Conservation (phyloP, 1,139 yeast species). For the Yamadazyma buinensis region DNA sequence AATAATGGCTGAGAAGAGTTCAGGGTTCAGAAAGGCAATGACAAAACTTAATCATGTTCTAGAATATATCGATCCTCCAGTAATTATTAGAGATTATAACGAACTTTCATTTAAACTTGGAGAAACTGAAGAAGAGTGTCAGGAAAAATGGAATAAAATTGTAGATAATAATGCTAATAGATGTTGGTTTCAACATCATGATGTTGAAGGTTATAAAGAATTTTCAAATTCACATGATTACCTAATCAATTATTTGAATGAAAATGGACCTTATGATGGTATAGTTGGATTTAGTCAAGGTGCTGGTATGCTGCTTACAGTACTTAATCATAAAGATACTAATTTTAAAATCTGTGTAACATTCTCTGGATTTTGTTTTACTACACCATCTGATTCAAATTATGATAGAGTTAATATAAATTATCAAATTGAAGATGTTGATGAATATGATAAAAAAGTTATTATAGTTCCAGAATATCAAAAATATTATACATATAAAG, state of each 20-base stretch:
- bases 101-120: conserved; percentile 29
- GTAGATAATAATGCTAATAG: conserved; percentile 50
- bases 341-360: conserved; percentile 43
- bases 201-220: conserved; percentile 24
- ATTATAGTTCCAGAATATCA: conserved; percentile 16
- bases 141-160: conserved; percentile 22
- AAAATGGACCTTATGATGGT: conserved; percentile 86
- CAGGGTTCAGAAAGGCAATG: conserved; percentile 71
- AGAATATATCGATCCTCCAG: conserved; percentile 38
- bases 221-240: conserved; percentile 29
- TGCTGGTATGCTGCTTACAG: conserved; percentile 71
- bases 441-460: conserved; percentile 19
- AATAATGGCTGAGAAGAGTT: conserved; percentile 71
- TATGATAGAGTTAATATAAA: conserved; percentile 18
- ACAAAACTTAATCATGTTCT: conserved; percentile 50
- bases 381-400: conserved; percentile 26
- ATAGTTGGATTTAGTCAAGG: conserved; percentile 93
- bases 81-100: conserved; percentile 20
- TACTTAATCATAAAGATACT: conserved; percentile 21
- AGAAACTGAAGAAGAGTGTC: conserved; percentile 23
- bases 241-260: conserved; percentile 52
- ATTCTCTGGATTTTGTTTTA: conserved; percentile 56
- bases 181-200: conserved; percentile 40
- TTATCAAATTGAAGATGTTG: conserved; percentile 19
- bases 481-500: conserved; percentile 14